A percentile compares a stretch with the other conserved stretches of the same genome.
These are phyloP conservation scores for Gastrolobium bilobum DNA, from an alignment of 306 rosid genomes.

Conservation along the genomic window DNA sequence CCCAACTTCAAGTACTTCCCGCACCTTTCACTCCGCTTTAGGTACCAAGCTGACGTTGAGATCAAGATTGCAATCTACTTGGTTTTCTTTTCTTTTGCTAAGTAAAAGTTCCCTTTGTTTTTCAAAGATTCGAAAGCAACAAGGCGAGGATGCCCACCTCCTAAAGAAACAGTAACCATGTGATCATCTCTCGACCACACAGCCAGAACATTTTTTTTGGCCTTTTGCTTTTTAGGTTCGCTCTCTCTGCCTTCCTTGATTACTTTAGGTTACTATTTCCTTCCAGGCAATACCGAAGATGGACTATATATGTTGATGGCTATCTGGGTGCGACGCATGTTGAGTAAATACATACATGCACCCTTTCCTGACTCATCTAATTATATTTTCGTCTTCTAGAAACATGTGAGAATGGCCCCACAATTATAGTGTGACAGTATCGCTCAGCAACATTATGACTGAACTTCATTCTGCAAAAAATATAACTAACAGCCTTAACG, in stretches of 20 bases:
- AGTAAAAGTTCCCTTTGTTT: conserved; percentile 18
- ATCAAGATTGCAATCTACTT: conserved; percentile 19
- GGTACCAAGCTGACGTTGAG: not conserved
- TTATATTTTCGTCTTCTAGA: too few species aligned
- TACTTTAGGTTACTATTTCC: not conserved
- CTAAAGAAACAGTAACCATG: not conserved
- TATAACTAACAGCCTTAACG: too few species aligned
- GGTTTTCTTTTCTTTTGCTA: too few species aligned
- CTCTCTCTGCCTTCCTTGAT: not conserved
- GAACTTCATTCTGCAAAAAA: not conserved
- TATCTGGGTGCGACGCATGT: not conserved
- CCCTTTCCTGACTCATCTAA: not conserved
- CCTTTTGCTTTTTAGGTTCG: conserved; percentile 2
- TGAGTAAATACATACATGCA: not conserved
- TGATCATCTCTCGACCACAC: conserved; percentile 9
- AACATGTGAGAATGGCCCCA: too few species aligned
- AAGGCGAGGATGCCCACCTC: not conserved
- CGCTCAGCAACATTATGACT: too few species aligned
- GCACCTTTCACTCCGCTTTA: not conserved
- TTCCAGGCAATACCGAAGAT: not conserved
- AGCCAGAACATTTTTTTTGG: not conserved
- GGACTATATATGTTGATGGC: not conserved
- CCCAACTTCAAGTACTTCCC: not conserved
- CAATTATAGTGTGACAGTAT: too few species aligned
- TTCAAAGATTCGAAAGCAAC: conserved; percentile 29